phyloP scores from a whole-genome alignment of 2,329 filamentous ascomycete species.

The Xylariales sp. region DNA sequence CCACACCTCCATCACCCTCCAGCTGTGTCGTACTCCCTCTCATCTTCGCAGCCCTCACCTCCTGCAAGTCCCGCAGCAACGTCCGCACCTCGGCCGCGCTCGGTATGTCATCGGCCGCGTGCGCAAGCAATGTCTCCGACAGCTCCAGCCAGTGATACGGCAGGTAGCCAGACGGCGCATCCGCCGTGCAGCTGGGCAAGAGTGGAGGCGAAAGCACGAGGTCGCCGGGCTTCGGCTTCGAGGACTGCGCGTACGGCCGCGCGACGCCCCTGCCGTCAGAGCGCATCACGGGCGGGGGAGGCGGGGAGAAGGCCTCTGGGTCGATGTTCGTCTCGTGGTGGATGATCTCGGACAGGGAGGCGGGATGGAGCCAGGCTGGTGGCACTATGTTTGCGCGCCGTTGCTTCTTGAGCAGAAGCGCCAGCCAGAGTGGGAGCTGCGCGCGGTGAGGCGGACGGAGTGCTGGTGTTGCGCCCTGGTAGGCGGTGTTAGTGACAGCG shows the following conservation, averaged over 20 bases:
- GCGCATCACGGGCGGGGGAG: conserved; percentile 60
- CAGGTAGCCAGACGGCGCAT: conserved; percentile 63
- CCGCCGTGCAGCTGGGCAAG: conserved; percentile 66
- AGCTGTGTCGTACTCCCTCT: conserved; percentile 67
- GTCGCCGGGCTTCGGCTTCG: conserved; percentile 10
- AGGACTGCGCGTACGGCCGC: conserved; percentile 22
- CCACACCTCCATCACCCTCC: conserved; percentile 67
- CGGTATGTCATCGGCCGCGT: conserved; percentile 76
- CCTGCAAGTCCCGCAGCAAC: conserved; percentile 74
- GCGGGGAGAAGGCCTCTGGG: conserved; percentile 69
- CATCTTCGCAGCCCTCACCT: conserved; percentile 88
- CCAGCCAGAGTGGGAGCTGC: conserved; percentile 86
- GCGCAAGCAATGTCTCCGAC: conserved; percentile 78
- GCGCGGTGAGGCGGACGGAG: conserved; percentile 78
- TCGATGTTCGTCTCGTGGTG: conserved; percentile 72
- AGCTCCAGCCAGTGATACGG: conserved; percentile 97
- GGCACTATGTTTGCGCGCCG: conserved; percentile 88
- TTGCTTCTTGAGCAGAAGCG: conserved; percentile 90
- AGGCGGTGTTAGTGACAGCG: conserved; percentile 8
- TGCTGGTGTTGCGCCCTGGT: conserved; percentile 71
- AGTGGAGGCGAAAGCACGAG: conserved; percentile 66
- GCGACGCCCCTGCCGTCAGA: conserved; percentile 43
- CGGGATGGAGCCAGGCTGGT: conserved; percentile 79
- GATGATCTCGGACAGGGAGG: conserved; percentile 72
- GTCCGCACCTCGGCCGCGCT: conserved; percentile 70